phyloP scores from a whole-genome alignment of 2,329 filamentous ascomycete genomes.

The Colletotrichum liaoningense region DNA sequence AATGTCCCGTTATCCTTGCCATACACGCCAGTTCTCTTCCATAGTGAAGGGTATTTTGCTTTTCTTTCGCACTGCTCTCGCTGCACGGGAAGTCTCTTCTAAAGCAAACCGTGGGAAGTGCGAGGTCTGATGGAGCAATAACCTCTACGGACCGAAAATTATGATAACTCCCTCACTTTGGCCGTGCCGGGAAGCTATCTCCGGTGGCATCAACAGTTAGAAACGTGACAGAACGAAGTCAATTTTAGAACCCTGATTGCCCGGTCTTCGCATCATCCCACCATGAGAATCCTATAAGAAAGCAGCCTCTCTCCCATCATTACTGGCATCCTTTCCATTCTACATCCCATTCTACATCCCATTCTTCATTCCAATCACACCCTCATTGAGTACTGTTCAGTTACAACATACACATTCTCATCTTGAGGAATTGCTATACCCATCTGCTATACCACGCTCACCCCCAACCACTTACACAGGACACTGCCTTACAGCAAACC shows the following conservation, averaged over 20 bases:
- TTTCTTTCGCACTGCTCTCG: too few relatives aligned
- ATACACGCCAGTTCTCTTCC: background rate
- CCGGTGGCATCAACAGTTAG: background rate
- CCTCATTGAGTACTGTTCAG: too few relatives aligned
- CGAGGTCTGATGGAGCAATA: background rate
- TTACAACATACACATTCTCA: background rate
- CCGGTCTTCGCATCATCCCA: background rate
- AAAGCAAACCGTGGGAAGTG: background rate
- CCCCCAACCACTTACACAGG: background rate
- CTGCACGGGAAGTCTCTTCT: too few relatives aligned
- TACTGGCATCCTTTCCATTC: background rate
- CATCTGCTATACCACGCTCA: background rate
- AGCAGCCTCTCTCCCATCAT: background rate
- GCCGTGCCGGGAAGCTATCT: background rate
- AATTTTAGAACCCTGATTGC: background rate
- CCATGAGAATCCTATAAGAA: background rate
- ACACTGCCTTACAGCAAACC: background rate
- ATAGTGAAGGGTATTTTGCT: too few relatives aligned
- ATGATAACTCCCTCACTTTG: background rate
- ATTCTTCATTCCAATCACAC: background rate
- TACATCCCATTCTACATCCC: background rate
- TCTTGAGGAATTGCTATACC: background rate
- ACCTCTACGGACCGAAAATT: background rate
- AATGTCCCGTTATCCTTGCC: background rate
- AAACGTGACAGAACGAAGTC: too few relatives aligned